Base-by-base conservation (phyloP, 495 filamentous ascomycete species). In the Aspergillus biplanus region DNA sequence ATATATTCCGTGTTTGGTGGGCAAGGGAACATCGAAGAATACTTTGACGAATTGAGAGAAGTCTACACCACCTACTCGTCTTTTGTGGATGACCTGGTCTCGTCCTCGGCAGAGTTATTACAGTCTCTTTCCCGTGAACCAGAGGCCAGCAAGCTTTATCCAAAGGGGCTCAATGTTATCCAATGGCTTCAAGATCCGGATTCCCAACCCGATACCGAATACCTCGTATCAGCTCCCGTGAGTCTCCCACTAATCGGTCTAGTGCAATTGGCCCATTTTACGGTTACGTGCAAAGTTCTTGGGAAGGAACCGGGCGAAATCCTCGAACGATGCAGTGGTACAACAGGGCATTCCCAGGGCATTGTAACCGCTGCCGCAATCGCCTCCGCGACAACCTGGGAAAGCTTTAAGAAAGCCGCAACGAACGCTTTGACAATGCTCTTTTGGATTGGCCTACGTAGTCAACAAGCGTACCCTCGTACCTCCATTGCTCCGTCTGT, bases 401-500 rank as follows among this genome's bases (percentile, higher is more conserved):
- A 96, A 62, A 90, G 89, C 2, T 98, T 96, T 68, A 85, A 90
- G 42, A 86, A 90, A 68, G 84, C 89, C 35, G 83, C 92, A 37
- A 89, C 83, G 56, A 84, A 90, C 69, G 90, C 93, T 2, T 79
- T 99, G 59, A 96, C 89, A 7, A 90, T 96, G 62, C 89, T 99
- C n/a, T 99, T 99, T 81, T 99, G 95, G 96, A 98, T 99, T 66
- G 96, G 96, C 65, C 86, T 93, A n/a, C 91, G 96, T 66, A 97
- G 94, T 73, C 96, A 99, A 72, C 96, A 99, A 73, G 93, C 92
- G 1, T 99, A 97, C 70, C 96, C 96, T 50, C 87, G 88, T 56
- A 98, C 96, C 3, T 97, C 96, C 1, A 82, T 99, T 57, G 89
- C 93, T n/a, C 96, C 96, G 1, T 87, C 85, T 1, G 89, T 92